Evolutionary conservation across 495 filamentous ascomycete species (phyloP), one percentile per base, ranked within the genome.

Genomic region (Podospora appendiculata): DNA sequence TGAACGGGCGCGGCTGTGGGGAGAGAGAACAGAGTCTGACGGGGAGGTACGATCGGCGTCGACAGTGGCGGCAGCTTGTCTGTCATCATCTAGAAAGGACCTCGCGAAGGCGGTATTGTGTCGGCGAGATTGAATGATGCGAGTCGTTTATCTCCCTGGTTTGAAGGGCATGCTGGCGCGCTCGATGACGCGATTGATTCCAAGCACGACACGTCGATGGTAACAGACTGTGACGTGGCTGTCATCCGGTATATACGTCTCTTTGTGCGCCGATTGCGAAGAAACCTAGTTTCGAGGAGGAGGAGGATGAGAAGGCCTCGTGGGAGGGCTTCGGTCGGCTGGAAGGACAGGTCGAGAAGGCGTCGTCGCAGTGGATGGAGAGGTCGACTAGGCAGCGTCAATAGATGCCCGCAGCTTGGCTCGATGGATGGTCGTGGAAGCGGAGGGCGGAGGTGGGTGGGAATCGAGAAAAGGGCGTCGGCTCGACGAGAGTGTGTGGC

Each of bases 21-120:
- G 51, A 74, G 74, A 70, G 75, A 55, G 78, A 71, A 66, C 57
- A 57, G 63, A 59, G 67, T 58, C 68, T 73, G 77, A 69, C 67
- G 73, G 61, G 73, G 70, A 71, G 66, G 69, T 71, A 66, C 73
- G 72, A 73, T 70, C 65, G 73, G 76, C 70, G 77, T 76, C 58
- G 68, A 68, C 59, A 79, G 75, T 70, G 81, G 82, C 72, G 76
- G 80, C 74, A 77, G 77, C 77, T 74, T 86, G 77, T 95, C 90
- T 84, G 90, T 96, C 90, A 96, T 96, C 90, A 85, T 95, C 87
- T 80, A 83, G 55, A 52, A 77, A 77, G 72, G 67, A 70, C 71
- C 75, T 70, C 77, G 73, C 72, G 73, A 77, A 74, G 74, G 79
- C 77, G 75, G 40, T 66, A 64, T 70, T 55, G 41, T 41, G 44